A percentile compares a stretch with the other conserved stretches of the same genome.
phyloP scores from a whole-genome alignment of 1,284 basidiomycete genomes.

The Polyporus tsugae region DNA sequence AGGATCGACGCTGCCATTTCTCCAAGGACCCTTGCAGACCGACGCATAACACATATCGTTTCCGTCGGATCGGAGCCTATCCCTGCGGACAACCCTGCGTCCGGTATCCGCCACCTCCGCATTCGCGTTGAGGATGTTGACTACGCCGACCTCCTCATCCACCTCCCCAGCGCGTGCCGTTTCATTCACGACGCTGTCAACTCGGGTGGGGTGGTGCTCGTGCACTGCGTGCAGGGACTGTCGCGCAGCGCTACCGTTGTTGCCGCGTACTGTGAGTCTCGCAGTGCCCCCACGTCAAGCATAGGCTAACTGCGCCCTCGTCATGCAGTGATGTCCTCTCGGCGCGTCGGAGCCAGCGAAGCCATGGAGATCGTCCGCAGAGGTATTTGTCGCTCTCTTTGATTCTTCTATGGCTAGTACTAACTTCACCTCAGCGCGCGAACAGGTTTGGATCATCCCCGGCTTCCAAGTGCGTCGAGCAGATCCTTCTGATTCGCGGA shows the following conservation, averaged over 20 bases:
- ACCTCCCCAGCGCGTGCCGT: slow-evolving; percentile 77
- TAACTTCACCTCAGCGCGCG: slow-evolving; percentile 57
- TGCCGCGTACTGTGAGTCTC: slow-evolving; percentile 77
- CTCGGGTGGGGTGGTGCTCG: slow-evolving; percentile 77
- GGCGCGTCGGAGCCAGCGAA: slow-evolving; percentile 61
- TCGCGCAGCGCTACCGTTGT: slow-evolving; percentile 85
- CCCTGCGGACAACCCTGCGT: slow-evolving; percentile 77
- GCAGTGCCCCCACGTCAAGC: not conserved
- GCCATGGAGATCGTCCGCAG: slow-evolving; percentile 69
- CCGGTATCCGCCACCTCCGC: slow-evolving; percentile 74
- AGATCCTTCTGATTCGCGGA: not conserved
- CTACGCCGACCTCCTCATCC: slow-evolving; percentile 83
- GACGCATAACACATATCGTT: slow-evolving; percentile 78
- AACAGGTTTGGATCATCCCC: slow-evolving; percentile 80
- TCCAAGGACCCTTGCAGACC: slow-evolving; percentile 76
- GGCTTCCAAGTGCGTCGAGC: slow-evolving; percentile 57
- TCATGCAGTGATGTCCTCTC: slow-evolving; percentile 75
- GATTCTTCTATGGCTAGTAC: slow-evolving; percentile 1
- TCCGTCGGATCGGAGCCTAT: slow-evolving; percentile 78
- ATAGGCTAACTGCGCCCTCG: slow-evolving; percentile 23
- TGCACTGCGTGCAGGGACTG: slow-evolving; percentile 86
- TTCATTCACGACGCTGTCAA: slow-evolving; percentile 82
- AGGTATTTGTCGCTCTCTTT: slow-evolving; percentile 49
- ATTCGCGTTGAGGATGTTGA: slow-evolving; percentile 83
- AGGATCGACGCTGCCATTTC: slow-evolving; percentile 78